Base-by-base conservation (phyloP, 2,329 filamentous ascomycete species). In the Acrodontium crateriforme region DNA sequence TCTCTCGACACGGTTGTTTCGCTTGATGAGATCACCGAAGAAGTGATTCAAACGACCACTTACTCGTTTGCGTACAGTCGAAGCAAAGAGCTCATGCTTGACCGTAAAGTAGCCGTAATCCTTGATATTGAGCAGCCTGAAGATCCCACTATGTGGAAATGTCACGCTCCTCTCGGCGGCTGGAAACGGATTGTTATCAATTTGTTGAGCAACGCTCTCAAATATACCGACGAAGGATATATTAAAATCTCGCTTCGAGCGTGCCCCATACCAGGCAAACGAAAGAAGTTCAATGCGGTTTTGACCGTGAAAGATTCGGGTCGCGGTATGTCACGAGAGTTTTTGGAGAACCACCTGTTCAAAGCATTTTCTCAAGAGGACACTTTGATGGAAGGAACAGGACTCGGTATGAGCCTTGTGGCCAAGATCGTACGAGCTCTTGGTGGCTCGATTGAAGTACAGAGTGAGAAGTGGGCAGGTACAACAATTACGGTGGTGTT, bases 321-420 rank as follows among this genome's bases (percentile, higher is more conserved):
- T 0, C 63, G 62, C 18, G 77, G 77, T 2, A 81, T 81, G 27
- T 65, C 65, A 0, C 57, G 67, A 9, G 69, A 77, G 6, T 82
- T 73, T 36, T 50, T 79, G 4, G 59, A 65, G 16, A 65, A 70
- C 10, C 60, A 66, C 9, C 51, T 80, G 0, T 81, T 74, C 46
- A 67, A 63, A 0, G 69, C 74, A 0, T 80, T 79, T 34, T 53
- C 61, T 0, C 76, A 81, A 34, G 77, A 81, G 41, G 64, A 78
- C 25, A 54, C 57, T 0, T 47, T 80, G 1, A 60, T 66, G 0
- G 63, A 69, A 0, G 76, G 76, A 0, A 69, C 70, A 0, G 76
- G 76, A 0, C 55, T 81, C 0, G 77, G 77, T 0, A 50, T 82
- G 27, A 75, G 70, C 22, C 66, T 81, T 5, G 74, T 79, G 46